Evolutionary conservation across 805 yeast genomes (phyloP), one percentile per base, ranked within the genome.

Genomic region (Groenewaldozyma salmanticensis): DNA sequence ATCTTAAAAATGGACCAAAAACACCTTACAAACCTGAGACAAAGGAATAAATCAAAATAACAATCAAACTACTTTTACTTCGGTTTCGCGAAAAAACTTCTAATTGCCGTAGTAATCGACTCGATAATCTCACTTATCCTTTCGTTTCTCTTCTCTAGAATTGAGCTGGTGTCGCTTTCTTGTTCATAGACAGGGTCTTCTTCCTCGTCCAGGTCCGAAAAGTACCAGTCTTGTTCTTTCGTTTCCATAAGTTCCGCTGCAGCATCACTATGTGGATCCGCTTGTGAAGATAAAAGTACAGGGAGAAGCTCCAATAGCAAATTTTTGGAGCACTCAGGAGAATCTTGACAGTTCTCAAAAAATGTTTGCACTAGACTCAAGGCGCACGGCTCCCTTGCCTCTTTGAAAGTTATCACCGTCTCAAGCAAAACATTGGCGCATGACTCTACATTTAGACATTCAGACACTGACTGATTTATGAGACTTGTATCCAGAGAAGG

Each of bases 1-100:
- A 37, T 27, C 19, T 46, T 5, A 7, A 38, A 7, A 37, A 38
- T 31, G 47, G 45, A n/a, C 42, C 47, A 5, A 27, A 19, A 15
- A 27, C 35, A 16, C 27, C 29, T 24, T 7, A 9, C 13, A 24
- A 24, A 13, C 29, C 29, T 9, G 29, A 24, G 29, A 24, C 29
- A 9, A n/a, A 24, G 29, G 29, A 24, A 24, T 24, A 13, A 24
- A 13, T 24, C 29, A 9, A 9, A 24, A 13, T 13, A 24, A 24
- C 29, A 24, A 13, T 24, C 13, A 13, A 24, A 24, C 29, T n/a
- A n/a, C n/a, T n/a, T n/a, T n/a, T n/a, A n/a, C n/a, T n/a, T n/a
- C n/a, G n/a, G n/a, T n/a, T n/a, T n/a, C n/a, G n/a, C n/a, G n/a
- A n/a, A n/a, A n/a, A n/a, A n/a, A n/a, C n/a, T n/a, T n/a, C n/a